Conservation (phyloP, 2,329 filamentous ascomycete genomes). For the Myriangium duriaei region DNA sequence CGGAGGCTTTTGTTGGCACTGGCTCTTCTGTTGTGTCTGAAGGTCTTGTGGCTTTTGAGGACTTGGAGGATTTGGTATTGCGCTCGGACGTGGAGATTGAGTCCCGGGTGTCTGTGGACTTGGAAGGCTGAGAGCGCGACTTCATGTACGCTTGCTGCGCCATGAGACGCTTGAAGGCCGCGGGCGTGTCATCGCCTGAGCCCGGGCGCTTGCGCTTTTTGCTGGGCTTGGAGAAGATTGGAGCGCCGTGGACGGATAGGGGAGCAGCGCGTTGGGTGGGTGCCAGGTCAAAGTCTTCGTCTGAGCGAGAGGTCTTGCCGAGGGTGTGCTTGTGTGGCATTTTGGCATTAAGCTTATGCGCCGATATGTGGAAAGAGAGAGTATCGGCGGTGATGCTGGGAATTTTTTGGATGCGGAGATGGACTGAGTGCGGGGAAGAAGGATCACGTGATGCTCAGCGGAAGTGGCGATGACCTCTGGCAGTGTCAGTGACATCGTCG, state of each 20-base stretch:
- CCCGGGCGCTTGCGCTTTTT: slow-evolving; percentile 23
- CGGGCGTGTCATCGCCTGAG: slow-evolving; percentile 63
- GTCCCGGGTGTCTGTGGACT: slow-evolving; percentile 24
- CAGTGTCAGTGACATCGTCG: too few species aligned
- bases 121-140: not conserved
- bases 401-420: not conserved
- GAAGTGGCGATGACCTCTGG: too few species aligned
- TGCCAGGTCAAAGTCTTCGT: slow-evolving; percentile 45
- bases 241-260: slow-evolving; percentile 37
- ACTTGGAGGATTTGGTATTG: slow-evolving; percentile 30
- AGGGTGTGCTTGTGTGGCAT: slow-evolving; percentile 23
- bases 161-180: slow-evolving; percentile 79
- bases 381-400: not conserved
- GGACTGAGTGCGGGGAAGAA: not conserved
- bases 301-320: slow-evolving; percentile 5
- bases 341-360: not conserved
- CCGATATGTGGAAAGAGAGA: not conserved
- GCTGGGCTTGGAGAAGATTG: slow-evolving; percentile 17
- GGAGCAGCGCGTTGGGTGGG: slow-evolving; percentile 47
- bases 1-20: slow-evolving; percentile 14
- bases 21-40: slow-evolving; percentile 12
- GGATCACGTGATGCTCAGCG: not conserved
- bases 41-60: slow-evolving; percentile 10
- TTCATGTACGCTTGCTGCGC: slow-evolving; percentile 39
- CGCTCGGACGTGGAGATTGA: not conserved